Conservation (phyloP, 495 filamentous ascomycete species). For the Penicillium longicatenatum region DNA sequence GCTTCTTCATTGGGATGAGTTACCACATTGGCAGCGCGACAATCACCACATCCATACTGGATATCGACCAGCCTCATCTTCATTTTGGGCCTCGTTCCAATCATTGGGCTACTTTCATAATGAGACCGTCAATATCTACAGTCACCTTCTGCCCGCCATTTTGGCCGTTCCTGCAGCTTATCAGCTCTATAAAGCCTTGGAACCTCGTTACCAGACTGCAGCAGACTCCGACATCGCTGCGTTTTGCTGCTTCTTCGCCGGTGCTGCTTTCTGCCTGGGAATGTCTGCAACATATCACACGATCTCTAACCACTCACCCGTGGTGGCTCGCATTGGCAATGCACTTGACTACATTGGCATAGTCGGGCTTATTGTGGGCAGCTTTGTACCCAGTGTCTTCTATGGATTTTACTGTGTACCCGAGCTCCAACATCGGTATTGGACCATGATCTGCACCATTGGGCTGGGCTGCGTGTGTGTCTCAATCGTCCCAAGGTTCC, state of each 20-base stretch:
- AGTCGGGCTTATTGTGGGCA: constrained; percentile 83
- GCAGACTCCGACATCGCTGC: constrained; percentile 65
- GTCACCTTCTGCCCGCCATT: constrained; percentile 67
- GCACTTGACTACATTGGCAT: constrained; percentile 91
- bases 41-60: constrained; percentile 74
- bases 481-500: constrained; percentile 76
- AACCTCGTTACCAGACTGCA: constrained; percentile 68
- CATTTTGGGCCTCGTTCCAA: constrained; percentile 61
- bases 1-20: constrained; percentile 62
- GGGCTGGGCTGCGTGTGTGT: constrained; percentile 74
- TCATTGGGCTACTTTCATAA: constrained; percentile 82
- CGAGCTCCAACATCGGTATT: constrained; percentile 64
- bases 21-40: constrained; percentile 72
- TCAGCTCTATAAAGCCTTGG: constrained; percentile 51
- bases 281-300: constrained; percentile 84
- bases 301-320: constrained; percentile 66
- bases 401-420: constrained; percentile 79
- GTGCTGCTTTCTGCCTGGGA: constrained; percentile 74
- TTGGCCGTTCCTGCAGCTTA: constrained; percentile 40
- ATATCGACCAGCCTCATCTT: constrained; percentile 70
- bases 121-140: constrained; percentile 93
- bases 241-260: constrained; percentile 77
- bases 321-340: constrained; percentile 63
- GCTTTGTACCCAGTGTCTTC: constrained; percentile 81
- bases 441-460: constrained; percentile 77